phyloP scores from a whole-genome alignment of 306 rosid species.

The Rubus idaeus region DNA sequence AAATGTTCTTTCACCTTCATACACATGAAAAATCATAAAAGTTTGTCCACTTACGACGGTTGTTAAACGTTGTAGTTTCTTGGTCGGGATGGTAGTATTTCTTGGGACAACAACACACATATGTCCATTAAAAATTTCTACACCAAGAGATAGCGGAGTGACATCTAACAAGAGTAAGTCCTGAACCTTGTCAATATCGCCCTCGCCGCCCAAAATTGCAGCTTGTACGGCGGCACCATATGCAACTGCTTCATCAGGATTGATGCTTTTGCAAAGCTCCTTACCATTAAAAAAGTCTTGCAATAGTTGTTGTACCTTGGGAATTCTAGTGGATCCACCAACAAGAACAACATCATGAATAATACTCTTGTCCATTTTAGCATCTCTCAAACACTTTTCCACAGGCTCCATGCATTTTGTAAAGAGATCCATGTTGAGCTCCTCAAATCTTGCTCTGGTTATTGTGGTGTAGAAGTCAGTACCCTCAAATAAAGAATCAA shows the following conservation, averaged over 20 bases:
- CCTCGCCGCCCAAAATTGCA: constrained; percentile 6
- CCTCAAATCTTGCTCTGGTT: neutral
- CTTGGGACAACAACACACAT: neutral
- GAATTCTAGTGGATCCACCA: neutral
- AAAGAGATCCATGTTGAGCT: neutral
- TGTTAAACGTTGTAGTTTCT: constrained; percentile 2
- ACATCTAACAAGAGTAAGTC: neutral
- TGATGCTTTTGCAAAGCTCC: neutral
- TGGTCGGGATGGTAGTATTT: constrained; percentile 11
- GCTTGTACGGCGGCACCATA: constrained; percentile 2
- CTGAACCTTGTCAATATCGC: neutral
- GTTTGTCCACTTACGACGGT: no score
- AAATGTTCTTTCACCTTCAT: constrained; percentile 13
- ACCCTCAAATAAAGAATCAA: neutral
- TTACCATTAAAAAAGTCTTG: neutral
- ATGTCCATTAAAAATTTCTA: neutral
- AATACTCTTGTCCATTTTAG: neutral
- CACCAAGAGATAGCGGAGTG: constrained; percentile 7
- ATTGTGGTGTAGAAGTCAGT: neutral
- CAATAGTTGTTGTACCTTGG: neutral
- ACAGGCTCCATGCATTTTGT: neutral
- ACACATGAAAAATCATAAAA: neutral
- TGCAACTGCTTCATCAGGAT: neutral
- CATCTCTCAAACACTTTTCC: neutral
- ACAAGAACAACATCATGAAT: neutral